phyloP scores from a whole-genome alignment of 108 stramenopile genomes.

The Nitzschia putrida region DNA sequence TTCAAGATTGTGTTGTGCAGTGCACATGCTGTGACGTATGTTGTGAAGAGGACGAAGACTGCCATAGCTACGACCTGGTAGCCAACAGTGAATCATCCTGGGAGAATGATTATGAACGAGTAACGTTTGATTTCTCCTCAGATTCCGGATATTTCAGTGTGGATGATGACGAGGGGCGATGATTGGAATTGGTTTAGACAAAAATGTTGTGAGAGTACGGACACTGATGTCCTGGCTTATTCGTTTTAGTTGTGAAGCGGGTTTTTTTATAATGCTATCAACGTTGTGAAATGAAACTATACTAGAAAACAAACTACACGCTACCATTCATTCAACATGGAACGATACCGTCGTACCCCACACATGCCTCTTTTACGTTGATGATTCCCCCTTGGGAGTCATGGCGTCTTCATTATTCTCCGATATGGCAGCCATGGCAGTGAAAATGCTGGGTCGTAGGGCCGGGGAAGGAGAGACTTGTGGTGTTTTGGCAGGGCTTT shows the following conservation, averaged over 20 bases:
- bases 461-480: not conserved
- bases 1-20: constrained; percentile 27
- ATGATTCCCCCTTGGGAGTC: not conserved
- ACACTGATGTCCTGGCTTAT: too few relatives aligned
- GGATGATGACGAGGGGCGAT: not conserved
- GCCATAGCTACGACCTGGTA: constrained; percentile 24
- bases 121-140: constrained; percentile 34
- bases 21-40: constrained; percentile 36
- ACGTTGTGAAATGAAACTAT: too few relatives aligned
- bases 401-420: not conserved
- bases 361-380: not conserved
- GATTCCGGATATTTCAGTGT: constrained; percentile 4
- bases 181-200: not conserved
- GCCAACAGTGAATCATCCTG: constrained; percentile 30
- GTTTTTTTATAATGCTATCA: too few relatives aligned
- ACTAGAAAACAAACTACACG: too few relatives aligned
- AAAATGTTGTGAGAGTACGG: too few relatives aligned
- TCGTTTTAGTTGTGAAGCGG: too few relatives aligned
- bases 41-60: constrained; percentile 20
- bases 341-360: not conserved
- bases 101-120: constrained; percentile 34
- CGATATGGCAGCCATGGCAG: constrained; percentile 23
- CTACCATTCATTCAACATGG: too few relatives aligned
- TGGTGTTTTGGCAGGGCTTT: too few relatives aligned
- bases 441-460: constrained; percentile 41